Conservation (phyloP, 1,284 basidiomycete species). For the Boletus semigastroideus region DNA sequence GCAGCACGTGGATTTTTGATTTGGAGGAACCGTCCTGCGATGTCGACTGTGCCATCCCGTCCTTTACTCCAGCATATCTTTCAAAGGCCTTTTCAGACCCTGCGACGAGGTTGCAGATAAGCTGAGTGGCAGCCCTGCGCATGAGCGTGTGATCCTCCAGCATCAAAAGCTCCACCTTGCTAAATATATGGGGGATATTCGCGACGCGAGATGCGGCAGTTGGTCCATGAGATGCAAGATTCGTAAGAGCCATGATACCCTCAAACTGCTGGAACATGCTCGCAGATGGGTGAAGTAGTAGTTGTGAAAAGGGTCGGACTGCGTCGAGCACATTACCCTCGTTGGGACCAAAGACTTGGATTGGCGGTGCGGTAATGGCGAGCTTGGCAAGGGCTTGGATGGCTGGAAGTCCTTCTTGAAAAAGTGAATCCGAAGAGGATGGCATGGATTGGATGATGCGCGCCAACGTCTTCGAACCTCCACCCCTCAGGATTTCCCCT, state of each 20-base stretch:
- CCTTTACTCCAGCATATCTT: constrained; percentile 56
- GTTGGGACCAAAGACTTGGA: constrained; percentile 86
- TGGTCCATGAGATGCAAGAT: constrained; percentile 79
- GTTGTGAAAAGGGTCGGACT: constrained; percentile 71
- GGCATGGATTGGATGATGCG: constrained; percentile 54
- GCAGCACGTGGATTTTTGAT: constrained; percentile 77
- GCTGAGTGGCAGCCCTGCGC: constrained; percentile 84
- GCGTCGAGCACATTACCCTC: constrained; percentile 76
- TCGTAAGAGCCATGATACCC: constrained; percentile 93
- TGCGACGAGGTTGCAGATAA: constrained; percentile 90
- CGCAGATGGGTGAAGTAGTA: constrained; percentile 69
- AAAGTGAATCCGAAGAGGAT: constrained; percentile 26
- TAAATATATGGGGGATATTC: constrained; percentile 58
- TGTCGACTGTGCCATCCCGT: constrained; percentile 47
- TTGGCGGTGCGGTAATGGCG: constrained; percentile 86
- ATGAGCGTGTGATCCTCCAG: constrained; percentile 83
- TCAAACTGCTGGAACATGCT: constrained; percentile 87
- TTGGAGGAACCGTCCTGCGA: constrained; percentile 35
- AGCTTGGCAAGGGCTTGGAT: constrained; percentile 93
- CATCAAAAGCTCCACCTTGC: constrained; percentile 77
- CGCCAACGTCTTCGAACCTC: constrained; percentile 70
- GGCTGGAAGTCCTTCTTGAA: constrained; percentile 47
- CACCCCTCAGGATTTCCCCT: constrained; percentile 79
- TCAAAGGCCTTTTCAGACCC: constrained; percentile 76
- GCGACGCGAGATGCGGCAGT: constrained; percentile 67